Evolutionary conservation across 257 asterid genomes (phyloP).

Genomic region (Echium plantagineum): DNA sequence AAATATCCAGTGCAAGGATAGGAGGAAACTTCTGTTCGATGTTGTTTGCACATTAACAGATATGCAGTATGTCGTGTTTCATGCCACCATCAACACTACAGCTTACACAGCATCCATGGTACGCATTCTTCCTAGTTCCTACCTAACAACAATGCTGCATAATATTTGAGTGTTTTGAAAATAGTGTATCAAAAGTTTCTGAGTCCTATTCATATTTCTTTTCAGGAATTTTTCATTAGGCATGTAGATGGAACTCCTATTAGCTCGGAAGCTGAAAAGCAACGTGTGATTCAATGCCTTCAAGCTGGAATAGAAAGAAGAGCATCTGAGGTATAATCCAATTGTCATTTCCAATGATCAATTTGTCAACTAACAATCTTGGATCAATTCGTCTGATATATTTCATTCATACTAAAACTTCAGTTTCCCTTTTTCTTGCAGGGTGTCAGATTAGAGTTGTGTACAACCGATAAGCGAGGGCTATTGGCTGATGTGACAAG

Average conservation of each 20-base stretch:
- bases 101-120: slow-evolving; percentile 66
- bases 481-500: slow-evolving; percentile 81
- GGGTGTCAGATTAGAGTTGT: slow-evolving; percentile 91
- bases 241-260: slow-evolving; percentile 81
- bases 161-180: not conserved
- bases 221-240: slow-evolving; percentile 81
- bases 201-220: slow-evolving; percentile 4
- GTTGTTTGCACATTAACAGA: slow-evolving; percentile 88
- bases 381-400: not conserved
- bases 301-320: slow-evolving; percentile 46
- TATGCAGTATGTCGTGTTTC: slow-evolving; percentile 83
- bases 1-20: slow-evolving; percentile 67
- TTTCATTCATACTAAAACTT: not conserved
- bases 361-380: not conserved
- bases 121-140: slow-evolving; percentile 9
- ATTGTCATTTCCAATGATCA: not conserved
- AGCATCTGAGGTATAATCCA: slow-evolving; percentile 51
- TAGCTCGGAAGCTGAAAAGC: slow-evolving; percentile 73
- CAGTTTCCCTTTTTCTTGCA: slow-evolving; percentile 17
- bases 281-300: slow-evolving; percentile 69
- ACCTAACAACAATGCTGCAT: not conserved
- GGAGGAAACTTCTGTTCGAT: slow-evolving; percentile 79
- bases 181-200: not conserved
- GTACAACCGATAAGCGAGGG: slow-evolving; percentile 47
- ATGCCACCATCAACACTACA: slow-evolving; percentile 64